Conservation (phyloP, 129 eudicot species). For the Arctium minus region DNA sequence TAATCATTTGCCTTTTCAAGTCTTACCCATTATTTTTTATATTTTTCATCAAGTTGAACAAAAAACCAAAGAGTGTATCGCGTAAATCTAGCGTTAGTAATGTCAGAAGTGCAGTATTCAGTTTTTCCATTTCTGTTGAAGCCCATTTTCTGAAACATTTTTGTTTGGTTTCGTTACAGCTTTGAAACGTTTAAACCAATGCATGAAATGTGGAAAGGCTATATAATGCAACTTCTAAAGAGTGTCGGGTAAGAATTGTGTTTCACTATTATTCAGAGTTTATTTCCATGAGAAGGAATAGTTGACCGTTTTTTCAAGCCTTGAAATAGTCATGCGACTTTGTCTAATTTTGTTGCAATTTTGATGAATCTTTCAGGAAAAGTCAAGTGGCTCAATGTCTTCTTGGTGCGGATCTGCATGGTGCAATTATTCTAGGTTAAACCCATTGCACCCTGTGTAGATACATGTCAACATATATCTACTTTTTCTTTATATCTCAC, state of each 20-base stretch:
- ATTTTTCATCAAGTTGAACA: neutral
- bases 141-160: neutral
- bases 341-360: neutral
- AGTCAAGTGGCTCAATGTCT: constrained; percentile 65
- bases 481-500: neutral
- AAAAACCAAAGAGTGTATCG: neutral
- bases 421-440: constrained; percentile 76
- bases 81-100: neutral
- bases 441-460: neutral
- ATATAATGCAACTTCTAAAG: constrained; percentile 56
- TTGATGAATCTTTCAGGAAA: constrained; percentile 49
- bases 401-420: constrained; percentile 80
- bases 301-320: neutral
- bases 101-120: neutral
- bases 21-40: neutral
- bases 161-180: constrained; percentile 34
- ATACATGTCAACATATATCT: neutral
- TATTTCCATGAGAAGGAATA: neutral
- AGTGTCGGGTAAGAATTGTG: constrained; percentile 49
- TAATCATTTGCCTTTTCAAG: neutral
- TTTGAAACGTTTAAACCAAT: constrained; percentile 65
- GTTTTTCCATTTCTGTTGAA: neutral
- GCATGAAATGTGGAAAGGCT: constrained; percentile 83
- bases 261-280: neutral
- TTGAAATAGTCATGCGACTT: neutral